These are phyloP conservation scores for Zelopaecilomyces penicillatus DNA, from an alignment of 2,329 filamentous ascomycete species.

Conservation along the genomic window DNA sequence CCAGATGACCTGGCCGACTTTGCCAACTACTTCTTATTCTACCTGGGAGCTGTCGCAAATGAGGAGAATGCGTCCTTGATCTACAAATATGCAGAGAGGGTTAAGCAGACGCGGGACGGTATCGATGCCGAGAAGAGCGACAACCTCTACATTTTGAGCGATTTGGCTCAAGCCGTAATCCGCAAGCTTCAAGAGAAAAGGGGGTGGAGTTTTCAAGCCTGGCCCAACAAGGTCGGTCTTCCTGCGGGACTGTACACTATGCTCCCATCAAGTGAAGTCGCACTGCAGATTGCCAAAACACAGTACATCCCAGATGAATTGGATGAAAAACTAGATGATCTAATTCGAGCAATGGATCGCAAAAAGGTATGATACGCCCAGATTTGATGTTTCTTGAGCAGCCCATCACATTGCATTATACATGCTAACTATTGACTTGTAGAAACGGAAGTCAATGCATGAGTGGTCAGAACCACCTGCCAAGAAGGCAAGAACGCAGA, in stretches of 20 bases:
- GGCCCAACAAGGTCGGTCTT: conserved; percentile 70
- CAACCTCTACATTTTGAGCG: conserved; percentile 76
- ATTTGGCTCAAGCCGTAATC: conserved; percentile 75
- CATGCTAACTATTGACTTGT: conserved; percentile 1
- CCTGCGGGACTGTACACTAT: conserved; percentile 70
- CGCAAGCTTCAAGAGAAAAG: conserved; percentile 79
- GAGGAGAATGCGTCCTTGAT: conserved; percentile 84
- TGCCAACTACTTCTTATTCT: conserved; percentile 83
- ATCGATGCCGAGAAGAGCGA: conserved; percentile 61
- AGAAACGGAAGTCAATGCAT: conserved; percentile 51
- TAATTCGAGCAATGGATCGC: conserved; percentile 57
- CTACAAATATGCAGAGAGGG: conserved; percentile 82
- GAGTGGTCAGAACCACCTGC: conserved; percentile 38
- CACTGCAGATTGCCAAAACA: conserved; percentile 79
- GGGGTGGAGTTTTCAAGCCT: conserved; percentile 79
- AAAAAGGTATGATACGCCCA: conserved; percentile 48
- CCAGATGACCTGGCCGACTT: conserved; percentile 69
- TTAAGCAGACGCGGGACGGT: conserved; percentile 82
- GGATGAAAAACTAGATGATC: conserved; percentile 66
- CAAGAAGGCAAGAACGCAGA: conserved; percentile 29
- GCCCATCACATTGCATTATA: not conserved
- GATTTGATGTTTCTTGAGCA: not conserved
- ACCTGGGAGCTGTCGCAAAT: conserved; percentile 71
- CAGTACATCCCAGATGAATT: conserved; percentile 72
- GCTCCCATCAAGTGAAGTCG: conserved; percentile 67